phyloP scores from a whole-genome alignment of 2,329 filamentous ascomycete species.

The Ceratocystis colombiana region DNA sequence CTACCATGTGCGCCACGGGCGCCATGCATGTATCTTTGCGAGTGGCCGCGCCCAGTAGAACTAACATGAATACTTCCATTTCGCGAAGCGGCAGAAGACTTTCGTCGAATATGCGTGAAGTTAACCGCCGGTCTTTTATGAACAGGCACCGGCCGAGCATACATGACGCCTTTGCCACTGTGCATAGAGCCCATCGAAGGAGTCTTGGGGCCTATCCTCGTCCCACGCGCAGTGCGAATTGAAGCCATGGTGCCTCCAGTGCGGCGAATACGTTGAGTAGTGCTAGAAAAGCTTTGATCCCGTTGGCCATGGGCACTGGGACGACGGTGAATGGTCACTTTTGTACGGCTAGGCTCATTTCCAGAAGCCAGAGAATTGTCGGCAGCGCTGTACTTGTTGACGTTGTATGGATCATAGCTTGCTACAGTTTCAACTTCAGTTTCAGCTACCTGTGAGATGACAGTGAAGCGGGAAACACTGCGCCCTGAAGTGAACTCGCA shows the following conservation, averaged over 20 bases:
- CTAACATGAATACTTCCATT: neutral
- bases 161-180: constrained; percentile 32
- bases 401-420: constrained; percentile 78
- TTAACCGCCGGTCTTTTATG: constrained; percentile 44
- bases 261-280: constrained; percentile 14
- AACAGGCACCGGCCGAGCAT: constrained; percentile 31
- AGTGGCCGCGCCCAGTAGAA: neutral
- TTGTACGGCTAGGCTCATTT: constrained; percentile 50
- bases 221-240: constrained; percentile 17
- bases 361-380: neutral
- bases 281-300: constrained; percentile 24
- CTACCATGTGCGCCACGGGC: neutral
- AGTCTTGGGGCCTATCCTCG: constrained; percentile 17
- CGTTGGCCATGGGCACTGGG: constrained; percentile 27
- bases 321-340: constrained; percentile 54
- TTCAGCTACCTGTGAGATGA: constrained; percentile 52
- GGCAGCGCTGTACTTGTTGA: constrained; percentile 38
- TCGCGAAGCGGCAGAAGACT: constrained; percentile 17
- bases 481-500: constrained; percentile 48
- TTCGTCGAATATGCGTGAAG: constrained; percentile 40
- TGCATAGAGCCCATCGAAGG: constrained; percentile 42
- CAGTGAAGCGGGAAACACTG: constrained; percentile 52
- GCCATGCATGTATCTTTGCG: neutral
- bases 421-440: constrained; percentile 41
- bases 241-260: constrained; percentile 21